phyloP scores from a whole-genome alignment of 192 early-diverging fungal species.

The Podochytrium sp. region DNA sequence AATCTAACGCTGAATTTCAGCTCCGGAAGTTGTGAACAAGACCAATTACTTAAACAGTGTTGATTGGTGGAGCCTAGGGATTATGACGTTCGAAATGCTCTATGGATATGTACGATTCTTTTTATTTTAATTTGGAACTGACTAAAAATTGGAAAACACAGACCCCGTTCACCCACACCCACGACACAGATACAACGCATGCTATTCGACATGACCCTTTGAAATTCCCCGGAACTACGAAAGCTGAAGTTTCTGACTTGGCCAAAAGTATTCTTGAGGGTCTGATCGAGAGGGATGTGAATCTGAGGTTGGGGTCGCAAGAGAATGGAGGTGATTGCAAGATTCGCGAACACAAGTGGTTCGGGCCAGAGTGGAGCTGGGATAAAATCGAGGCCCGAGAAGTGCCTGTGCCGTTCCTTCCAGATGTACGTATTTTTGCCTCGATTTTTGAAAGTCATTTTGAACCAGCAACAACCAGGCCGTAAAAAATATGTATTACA shows the following conservation, averaged over 20 bases:
- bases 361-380: constrained; percentile 47
- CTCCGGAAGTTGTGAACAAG: constrained; percentile 54
- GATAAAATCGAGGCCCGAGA: constrained; percentile 46
- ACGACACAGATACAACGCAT: constrained; percentile 65
- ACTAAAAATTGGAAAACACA: constrained; percentile 25
- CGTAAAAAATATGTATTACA: constrained; percentile 63
- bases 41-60: constrained; percentile 55
- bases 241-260: constrained; percentile 4
- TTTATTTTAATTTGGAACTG: background rate
- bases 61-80: constrained; percentile 87
- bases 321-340: constrained; percentile 69
- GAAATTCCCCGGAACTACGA: constrained; percentile 61
- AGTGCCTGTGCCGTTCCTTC: constrained; percentile 49
- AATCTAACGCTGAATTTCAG: constrained; percentile 13
- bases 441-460: background rate
- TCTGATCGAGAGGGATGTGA: constrained; percentile 75
- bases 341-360: constrained; percentile 47
- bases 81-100: constrained; percentile 76
- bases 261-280: constrained; percentile 24
- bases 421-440: constrained; percentile 43
- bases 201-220: constrained; percentile 71
- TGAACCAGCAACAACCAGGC: background rate
- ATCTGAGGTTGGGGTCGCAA: constrained; percentile 73
- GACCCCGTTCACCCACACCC: constrained; percentile 74
- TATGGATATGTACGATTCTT: constrained; percentile 70